Percentiles rank a stretch among this genome's conserved stretches.
Evolutionary conservation across 2,329 filamentous ascomycete species (phyloP).

Genomic region (Zymoseptoria ardabiliae): DNA sequence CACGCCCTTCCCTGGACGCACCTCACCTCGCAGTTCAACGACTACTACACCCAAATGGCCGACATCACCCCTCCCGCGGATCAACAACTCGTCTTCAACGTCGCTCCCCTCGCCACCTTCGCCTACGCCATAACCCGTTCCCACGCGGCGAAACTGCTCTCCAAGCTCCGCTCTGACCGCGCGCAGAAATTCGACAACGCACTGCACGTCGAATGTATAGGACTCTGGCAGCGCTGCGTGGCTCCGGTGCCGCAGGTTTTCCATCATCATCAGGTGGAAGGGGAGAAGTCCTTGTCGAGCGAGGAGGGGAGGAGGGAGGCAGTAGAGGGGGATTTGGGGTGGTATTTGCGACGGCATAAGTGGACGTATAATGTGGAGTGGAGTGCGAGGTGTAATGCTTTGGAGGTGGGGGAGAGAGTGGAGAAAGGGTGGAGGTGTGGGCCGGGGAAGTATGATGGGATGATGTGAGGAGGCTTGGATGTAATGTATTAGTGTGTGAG

Average conservation of each 20-base stretch:
- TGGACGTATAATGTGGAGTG: slow-evolving; percentile 13
- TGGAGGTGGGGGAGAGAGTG: slow-evolving; percentile 4
- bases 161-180: slow-evolving; percentile 1
- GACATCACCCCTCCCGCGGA: background rate
- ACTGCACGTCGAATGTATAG: slow-evolving; percentile 10
- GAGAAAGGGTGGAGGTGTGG: slow-evolving; percentile 7
- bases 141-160: slow-evolving; percentile 1
- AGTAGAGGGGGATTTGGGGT: slow-evolving; percentile 3
- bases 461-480: background rate
- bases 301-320: background rate
- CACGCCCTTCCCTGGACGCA: slow-evolving; percentile 6
- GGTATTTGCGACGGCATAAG: slow-evolving; percentile 10
- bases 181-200: slow-evolving; percentile 7
- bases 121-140: slow-evolving; percentile 8
- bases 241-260: slow-evolving; percentile 11
- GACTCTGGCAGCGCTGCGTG: slow-evolving; percentile 6
- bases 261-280: slow-evolving; percentile 11
- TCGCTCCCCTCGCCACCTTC: slow-evolving; percentile 6
- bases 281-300: slow-evolving; percentile 1
- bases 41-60: slow-evolving; percentile 11
- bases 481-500: too few relatives aligned
- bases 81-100: slow-evolving; percentile 8
- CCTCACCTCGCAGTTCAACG: slow-evolving; percentile 6
- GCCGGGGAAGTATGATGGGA: slow-evolving; percentile 2
- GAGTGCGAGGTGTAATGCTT: slow-evolving; percentile 10